A percentile compares a stretch with the other conserved stretches of the same genome.
phyloP scores from a whole-genome alignment of 179 eudicot species.

The Beta corolliflora region DNA sequence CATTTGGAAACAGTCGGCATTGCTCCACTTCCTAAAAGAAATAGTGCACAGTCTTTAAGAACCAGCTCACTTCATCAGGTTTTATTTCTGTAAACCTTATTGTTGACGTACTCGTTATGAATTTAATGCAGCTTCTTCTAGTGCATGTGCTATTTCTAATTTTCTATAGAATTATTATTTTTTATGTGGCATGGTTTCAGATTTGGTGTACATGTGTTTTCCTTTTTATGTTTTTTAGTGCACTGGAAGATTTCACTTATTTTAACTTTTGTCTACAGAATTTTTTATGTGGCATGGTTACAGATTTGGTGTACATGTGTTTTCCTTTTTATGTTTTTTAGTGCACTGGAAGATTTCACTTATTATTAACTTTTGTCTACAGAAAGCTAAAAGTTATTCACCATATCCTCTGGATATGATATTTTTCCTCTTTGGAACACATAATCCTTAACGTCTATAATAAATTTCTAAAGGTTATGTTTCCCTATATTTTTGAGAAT shows the following conservation, averaged over 20 bases:
- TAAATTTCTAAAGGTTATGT: neutral
- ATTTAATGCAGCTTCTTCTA: neutral
- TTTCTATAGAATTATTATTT: neutral
- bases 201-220: neutral
- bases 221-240: neutral
- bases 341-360: neutral
- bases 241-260: neutral
- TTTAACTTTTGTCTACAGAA: neutral
- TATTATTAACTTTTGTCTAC: neutral
- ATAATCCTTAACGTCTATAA: neutral
- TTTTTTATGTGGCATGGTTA: neutral
- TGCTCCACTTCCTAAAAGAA: conserved; percentile 91
- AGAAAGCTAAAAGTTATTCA: neutral
- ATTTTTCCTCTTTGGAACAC: neutral
- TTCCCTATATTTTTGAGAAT: neutral
- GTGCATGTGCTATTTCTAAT: conserved; percentile 6
- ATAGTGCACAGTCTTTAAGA: conserved; percentile 66
- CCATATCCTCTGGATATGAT: neutral
- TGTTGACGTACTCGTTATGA: neutral
- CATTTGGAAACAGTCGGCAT: conserved; percentile 78
- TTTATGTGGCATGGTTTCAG: neutral
- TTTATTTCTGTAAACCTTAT: conserved; percentile 6
- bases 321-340: neutral
- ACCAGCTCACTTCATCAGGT: conserved; percentile 99
- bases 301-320: neutral